These are phyloP conservation scores for Eucalyptus curtisii DNA, from an alignment of 345 rosid genomes.

Conservation along the genomic window DNA sequence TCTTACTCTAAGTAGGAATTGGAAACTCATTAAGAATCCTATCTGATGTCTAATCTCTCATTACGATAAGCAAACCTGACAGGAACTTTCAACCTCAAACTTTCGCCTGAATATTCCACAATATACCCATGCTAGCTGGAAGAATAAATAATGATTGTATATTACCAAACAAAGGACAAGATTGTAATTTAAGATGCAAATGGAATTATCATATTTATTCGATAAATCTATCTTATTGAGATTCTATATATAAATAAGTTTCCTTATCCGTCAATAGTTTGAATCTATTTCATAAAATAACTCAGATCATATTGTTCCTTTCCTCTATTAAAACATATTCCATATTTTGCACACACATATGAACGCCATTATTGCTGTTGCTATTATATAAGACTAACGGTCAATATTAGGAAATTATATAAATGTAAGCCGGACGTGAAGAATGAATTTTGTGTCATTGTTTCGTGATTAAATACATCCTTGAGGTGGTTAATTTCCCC, in stretches of 20 bases:
- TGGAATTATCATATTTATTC: neutral
- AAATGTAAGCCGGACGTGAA: rapidly evolving
- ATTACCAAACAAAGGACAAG: neutral
- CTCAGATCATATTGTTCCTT: neutral
- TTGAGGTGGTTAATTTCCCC: neutral
- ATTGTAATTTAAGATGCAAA: neutral
- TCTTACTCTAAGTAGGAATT: neutral
- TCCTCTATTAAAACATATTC: neutral
- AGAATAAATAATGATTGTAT: neutral
- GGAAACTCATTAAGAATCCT: neutral
- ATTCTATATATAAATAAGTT: neutral
- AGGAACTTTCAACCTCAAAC: neutral
- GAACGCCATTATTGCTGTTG: neutral
- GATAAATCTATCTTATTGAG: neutral
- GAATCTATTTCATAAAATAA: neutral
- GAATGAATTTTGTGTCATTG: neutral
- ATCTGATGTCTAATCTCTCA: neutral
- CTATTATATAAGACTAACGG: neutral
- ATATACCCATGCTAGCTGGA: neutral
- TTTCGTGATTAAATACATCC: neutral
- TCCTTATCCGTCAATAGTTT: neutral
- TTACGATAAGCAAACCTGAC: neutral
- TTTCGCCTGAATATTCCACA: neutral
- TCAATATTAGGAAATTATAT: neutral
- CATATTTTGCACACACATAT: neutral